Evolutionary conservation across 495 filamentous ascomycete species (phyloP), one percentile per base, ranked within the genome.

Genomic region (Alectoria sarmentosa): DNA sequence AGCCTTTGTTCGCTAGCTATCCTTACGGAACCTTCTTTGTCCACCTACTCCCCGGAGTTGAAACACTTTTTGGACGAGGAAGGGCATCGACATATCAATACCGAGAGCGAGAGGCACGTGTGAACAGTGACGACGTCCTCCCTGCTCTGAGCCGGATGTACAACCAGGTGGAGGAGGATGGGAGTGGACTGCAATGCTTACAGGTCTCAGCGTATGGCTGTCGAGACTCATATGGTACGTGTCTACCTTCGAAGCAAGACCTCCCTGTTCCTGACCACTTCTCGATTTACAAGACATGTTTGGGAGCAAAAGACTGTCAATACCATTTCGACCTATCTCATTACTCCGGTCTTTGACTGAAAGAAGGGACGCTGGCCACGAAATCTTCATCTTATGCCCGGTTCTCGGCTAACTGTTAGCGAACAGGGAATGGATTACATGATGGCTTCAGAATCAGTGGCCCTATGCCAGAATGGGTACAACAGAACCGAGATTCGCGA

Each of bases 391-490:
- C 80, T 98, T 60, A 83, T 92, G 48, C 79, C 97, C 8, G 94
- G 94, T 54, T 88, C 84, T 68, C 83, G 89, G 48, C 82, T 83
- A 5, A 89, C 88, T 0, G 71, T 86, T n/a, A 78, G 81, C 61
- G 82, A 83, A 34, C 81, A 84, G 0, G 88, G 88, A 28, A 90
- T 72, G 61, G 94, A 98, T 76, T 98, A 97, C 77, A 95, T 98
- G 90, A 86, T 98, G 80, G 90, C 94, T 0, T 96, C 91, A n/a
- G 94, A 98, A 76, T 94, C 90, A 39, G 89, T 98, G 65, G 94
- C 94, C 58, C 78, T 98, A 49, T 83, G 87, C 61, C 92, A 96
- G 70, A 84, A 95, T 39, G 93, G 91, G 26, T 97, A 96, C 80
- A 49, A 56, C 21, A 36, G 23, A 11, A 77, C 74, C 30, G 81